A percentile compares a stretch with the other conserved stretches of the same genome.
Evolutionary conservation across 805 yeast species (phyloP).

Genomic region (Zygoascus bituminiphila): DNA sequence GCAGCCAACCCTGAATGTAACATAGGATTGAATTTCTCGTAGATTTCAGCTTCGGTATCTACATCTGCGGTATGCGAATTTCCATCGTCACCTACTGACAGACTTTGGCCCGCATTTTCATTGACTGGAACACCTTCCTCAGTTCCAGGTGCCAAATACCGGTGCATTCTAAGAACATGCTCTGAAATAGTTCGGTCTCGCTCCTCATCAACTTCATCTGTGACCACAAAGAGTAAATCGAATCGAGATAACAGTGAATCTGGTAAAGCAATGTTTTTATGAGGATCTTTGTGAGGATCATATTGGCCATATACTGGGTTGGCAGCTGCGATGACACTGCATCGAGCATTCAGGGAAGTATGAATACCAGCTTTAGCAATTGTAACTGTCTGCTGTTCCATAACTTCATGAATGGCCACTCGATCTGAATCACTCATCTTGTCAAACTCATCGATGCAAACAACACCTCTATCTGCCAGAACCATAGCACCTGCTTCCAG

Average conservation of each 20-base stretch:
- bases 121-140: constrained; percentile 91
- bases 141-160: constrained; percentile 79
- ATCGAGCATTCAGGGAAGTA: constrained; percentile 90
- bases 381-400: constrained; percentile 99
- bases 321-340: constrained; percentile 96
- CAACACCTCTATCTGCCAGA: constrained; percentile 92
- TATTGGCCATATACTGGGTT: constrained; percentile 96
- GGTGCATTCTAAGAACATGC: constrained; percentile 90
- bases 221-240: constrained; percentile 88
- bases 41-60: constrained; percentile 51
- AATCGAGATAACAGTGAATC: constrained; percentile 95
- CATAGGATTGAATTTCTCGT: constrained; percentile 72
- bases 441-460: constrained; percentile 97
- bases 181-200: constrained; percentile 85
- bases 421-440: constrained; percentile 96
- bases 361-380: constrained; percentile 98
- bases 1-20: constrained; percentile 68
- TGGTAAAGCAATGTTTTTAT: constrained; percentile 91
- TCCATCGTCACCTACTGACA: constrained; percentile 72
- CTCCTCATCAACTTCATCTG: constrained; percentile 83
- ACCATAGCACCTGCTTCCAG: constrained; percentile 99
- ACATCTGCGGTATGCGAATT: constrained; percentile 31
- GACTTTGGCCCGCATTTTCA: constrained; percentile 58
- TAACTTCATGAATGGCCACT: constrained; percentile 97
- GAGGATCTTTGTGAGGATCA: constrained; percentile 92